Evolutionary conservation across 148 eudicot species (phyloP), one percentile per base, ranked within the genome.

Genomic region (Persicaria tinctoria): DNA sequence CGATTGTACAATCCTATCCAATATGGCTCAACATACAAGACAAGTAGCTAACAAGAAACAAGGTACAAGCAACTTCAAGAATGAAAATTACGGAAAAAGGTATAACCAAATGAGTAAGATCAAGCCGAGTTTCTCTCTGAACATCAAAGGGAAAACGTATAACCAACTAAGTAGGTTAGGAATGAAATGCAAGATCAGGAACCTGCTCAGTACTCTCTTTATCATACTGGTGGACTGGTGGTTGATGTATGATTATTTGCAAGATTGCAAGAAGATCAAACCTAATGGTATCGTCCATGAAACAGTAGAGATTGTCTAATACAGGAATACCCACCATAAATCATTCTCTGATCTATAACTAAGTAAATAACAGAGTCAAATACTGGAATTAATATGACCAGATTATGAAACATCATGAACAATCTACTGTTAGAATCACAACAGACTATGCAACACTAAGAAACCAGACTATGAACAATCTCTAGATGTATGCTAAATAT

Each of bases 61-160:
- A 23, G 27, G 27, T 23, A 1, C 27, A 23, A 23, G 1, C 27
- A 23, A 23, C 27, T 23, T 23, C 27, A 23, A 23, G 27, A 23
- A 23, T 23, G 27, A 23, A 23, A 23, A 23, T 23, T 23, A 23
- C 27, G 27, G 27, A 23, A 23, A 23, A 23, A 23, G 27, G 27
- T 23, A 23, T 23, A 23, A 23, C 27, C 27, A 23, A 23, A 23
- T 23, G 27, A 23, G 1, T 23, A 0, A 23, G 27, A 23, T 69
- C 73, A 8, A 69, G 20, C 73, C 73, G 23, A 69, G 51, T 51
- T 69, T 13, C 18, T 47, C 20, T 69, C 73, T 69, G 51, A 45
- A 59, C 64, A 59, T 59, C 64, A 17, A 7, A 11, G 68, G 13
- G 3, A 68, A 46, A 68, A 27, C 18, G 12, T 17, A 32, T 5